phyloP scores from a whole-genome alignment of 176 grass and related monocot species.

The Dendrocalamus sinicus region DNA sequence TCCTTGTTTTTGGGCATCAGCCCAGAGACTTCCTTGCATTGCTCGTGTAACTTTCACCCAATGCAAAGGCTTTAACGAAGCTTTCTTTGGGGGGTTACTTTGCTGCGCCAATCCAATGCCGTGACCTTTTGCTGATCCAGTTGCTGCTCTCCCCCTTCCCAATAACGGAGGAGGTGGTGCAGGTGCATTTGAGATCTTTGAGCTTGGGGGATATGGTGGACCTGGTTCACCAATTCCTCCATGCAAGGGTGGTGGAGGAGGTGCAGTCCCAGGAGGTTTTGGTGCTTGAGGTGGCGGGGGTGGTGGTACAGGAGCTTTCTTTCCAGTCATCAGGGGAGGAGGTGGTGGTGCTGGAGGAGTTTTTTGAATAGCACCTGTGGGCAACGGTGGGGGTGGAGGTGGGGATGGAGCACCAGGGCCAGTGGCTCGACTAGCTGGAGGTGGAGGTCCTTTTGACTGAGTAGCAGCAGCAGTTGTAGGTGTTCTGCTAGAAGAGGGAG shows the following conservation, averaged over 20 bases:
- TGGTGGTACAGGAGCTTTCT: constrained; percentile 62
- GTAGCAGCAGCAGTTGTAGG: constrained; percentile 36
- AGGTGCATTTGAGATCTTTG: constrained; percentile 68
- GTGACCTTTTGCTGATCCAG: constrained; percentile 64
- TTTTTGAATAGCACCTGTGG: constrained; percentile 31
- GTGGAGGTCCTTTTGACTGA: constrained; percentile 32
- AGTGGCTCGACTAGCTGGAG: constrained; percentile 30
- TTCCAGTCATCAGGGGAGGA: constrained; percentile 48
- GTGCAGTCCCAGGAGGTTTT: constrained; percentile 52
- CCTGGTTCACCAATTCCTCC: constrained; percentile 29
- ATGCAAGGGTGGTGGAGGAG: constrained; percentile 46
- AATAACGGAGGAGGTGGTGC: constrained; percentile 58
- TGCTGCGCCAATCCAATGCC: constrained; percentile 62
- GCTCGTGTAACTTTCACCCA: constrained; percentile 98
- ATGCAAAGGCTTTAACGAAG: constrained; percentile 92
- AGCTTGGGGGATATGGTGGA: constrained; percentile 49
- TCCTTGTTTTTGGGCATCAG: constrained; percentile 91
- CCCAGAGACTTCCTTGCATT: constrained; percentile 97
- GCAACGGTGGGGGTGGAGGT: constrained; percentile 49
- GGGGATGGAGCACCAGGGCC: constrained; percentile 33
- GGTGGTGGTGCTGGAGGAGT: constrained; percentile 61
- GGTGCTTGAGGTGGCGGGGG: constrained; percentile 59
- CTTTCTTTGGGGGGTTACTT: constrained; percentile 75
- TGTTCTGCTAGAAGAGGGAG: constrained; percentile 38
- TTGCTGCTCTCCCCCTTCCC: constrained; percentile 61